Evolutionary conservation across 495 filamentous ascomycete genomes (phyloP).

Genomic region (Penicillium lagena): DNA sequence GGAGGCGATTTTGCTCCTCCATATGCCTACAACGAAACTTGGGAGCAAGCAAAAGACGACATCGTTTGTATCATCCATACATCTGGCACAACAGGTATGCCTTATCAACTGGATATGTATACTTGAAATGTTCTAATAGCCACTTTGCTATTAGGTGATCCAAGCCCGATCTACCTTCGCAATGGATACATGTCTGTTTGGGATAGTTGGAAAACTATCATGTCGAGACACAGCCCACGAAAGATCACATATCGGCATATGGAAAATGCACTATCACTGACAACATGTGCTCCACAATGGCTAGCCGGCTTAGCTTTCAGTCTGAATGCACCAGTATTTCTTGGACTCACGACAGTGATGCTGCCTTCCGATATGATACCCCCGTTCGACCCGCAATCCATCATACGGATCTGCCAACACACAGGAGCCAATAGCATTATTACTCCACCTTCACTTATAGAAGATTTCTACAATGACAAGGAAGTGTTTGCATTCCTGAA

Average conservation of each 20-base stretch:
- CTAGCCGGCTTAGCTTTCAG: background rate
- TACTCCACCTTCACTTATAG: background rate
- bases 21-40: background rate
- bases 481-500: background rate
- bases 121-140: too few species aligned
- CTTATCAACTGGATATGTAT: too few species aligned
- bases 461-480: background rate
- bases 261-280: background rate
- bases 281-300: slow-evolving; percentile 1
- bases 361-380: background rate
- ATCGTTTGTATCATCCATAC: background rate
- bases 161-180: background rate
- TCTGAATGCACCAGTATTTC: background rate
- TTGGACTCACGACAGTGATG: background rate
- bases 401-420: background rate
- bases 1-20: background rate
- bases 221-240: background rate
- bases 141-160: background rate
- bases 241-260: background rate
- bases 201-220: background rate
- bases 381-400: background rate
- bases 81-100: background rate
- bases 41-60: background rate
- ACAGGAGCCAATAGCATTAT: background rate
- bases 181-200: background rate